These are phyloP conservation scores for Botryosphaeria agaves DNA, from an alignment of 2,329 filamentous ascomycete species.

Conservation along the genomic window DNA sequence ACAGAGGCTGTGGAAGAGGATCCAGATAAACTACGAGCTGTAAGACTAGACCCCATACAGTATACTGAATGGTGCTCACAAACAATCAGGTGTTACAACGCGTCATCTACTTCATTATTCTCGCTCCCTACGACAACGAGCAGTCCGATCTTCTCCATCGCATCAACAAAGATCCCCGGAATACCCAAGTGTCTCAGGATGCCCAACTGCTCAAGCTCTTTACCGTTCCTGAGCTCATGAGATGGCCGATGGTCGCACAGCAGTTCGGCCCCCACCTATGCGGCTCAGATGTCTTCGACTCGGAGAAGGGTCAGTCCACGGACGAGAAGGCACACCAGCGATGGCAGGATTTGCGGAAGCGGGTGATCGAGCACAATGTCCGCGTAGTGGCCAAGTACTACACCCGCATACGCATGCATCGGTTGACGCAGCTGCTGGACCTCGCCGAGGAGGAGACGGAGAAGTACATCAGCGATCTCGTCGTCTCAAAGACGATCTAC, in stretches of 20 bases:
- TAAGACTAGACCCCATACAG: too few species aligned
- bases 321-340: slow-evolving; percentile 71
- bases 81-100: slow-evolving; percentile 77
- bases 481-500: slow-evolving; percentile 94
- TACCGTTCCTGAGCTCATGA: slow-evolving; percentile 91
- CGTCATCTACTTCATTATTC: slow-evolving; percentile 94
- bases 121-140: slow-evolving; percentile 95
- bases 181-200: slow-evolving; percentile 54
- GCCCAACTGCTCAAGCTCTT: slow-evolving; percentile 83
- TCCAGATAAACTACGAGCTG: slow-evolving; percentile 65
- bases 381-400: slow-evolving; percentile 97
- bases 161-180: slow-evolving; percentile 71
- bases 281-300: slow-evolving; percentile 77
- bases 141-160: slow-evolving; percentile 94
- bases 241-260: slow-evolving; percentile 86
- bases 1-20: slow-evolving; percentile 92
- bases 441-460: slow-evolving; percentile 91
- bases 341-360: slow-evolving; percentile 92
- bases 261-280: slow-evolving; percentile 79
- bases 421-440: slow-evolving; percentile 79
- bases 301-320: slow-evolving; percentile 34
- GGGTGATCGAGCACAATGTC: slow-evolving; percentile 98
- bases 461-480: slow-evolving; percentile 95
- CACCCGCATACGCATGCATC: slow-evolving; percentile 85
- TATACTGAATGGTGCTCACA: too few species aligned